These are phyloP conservation scores for Fusarium sp. DNA, from an alignment of 2,329 filamentous ascomycete genomes.

Conservation along the genomic window DNA sequence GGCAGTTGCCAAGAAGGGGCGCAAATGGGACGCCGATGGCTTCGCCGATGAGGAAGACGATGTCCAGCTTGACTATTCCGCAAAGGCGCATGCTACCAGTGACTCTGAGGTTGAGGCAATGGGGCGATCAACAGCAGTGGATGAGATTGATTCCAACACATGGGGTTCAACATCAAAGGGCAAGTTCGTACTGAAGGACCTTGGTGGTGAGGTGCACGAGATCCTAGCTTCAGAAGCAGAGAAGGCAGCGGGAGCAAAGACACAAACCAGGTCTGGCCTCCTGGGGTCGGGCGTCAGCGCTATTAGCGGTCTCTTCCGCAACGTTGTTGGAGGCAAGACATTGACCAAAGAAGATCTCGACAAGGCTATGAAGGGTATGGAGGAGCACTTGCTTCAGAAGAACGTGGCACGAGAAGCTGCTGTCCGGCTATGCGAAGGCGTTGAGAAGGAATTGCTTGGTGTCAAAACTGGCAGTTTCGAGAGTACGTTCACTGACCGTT, in stretches of 20 bases:
- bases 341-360: conserved; percentile 88
- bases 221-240: conserved; percentile 82
- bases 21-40: conserved; percentile 93
- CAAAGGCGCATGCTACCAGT: conserved; percentile 60
- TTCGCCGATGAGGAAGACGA: conserved; percentile 84
- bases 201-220: conserved; percentile 91
- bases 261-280: conserved; percentile 67
- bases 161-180: conserved; percentile 91
- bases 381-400: conserved; percentile 92
- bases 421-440: conserved; percentile 87
- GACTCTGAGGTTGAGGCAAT: conserved; percentile 62
- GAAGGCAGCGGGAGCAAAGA: conserved; percentile 58
- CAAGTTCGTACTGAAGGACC: conserved; percentile 91
- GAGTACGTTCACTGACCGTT: conserved; percentile 52
- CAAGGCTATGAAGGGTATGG: conserved; percentile 94
- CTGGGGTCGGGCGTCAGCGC: conserved; percentile 83
- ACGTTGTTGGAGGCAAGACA: conserved; percentile 93
- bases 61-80: conserved; percentile 90
- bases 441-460: conserved; percentile 88
- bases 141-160: conserved; percentile 78
- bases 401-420: conserved; percentile 97
- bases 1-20: conserved; percentile 88
- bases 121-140: conserved; percentile 68
- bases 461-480: conserved; percentile 94
- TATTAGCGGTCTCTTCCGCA: conserved; percentile 89